Evolutionary conservation across 768 basidiomycete genomes (phyloP).

Genomic region (Phaeotremella skinneri): DNA sequence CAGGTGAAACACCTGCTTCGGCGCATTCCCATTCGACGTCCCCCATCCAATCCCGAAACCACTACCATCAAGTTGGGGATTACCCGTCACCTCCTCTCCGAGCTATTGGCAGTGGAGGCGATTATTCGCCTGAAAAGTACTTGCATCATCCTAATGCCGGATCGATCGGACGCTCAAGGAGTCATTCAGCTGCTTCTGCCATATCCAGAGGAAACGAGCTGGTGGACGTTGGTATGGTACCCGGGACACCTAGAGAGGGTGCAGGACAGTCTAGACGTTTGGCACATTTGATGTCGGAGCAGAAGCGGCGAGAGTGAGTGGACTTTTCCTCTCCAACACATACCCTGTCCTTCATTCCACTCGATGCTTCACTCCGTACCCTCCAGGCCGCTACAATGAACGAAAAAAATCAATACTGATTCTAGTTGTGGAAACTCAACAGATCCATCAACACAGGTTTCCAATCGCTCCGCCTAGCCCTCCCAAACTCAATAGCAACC

Average conservation of each 20-base stretch:
- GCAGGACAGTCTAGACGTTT: conserved; percentile 37
- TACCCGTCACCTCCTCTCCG: background rate
- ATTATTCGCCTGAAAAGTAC: background rate
- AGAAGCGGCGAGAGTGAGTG: conserved; percentile 48
- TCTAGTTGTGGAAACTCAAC: background rate
- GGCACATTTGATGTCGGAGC: conserved; percentile 48
- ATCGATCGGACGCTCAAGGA: background rate
- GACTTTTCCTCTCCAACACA: background rate
- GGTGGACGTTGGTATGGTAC: background rate
- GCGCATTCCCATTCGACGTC: too few species aligned
- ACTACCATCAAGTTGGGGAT: background rate
- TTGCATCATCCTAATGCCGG: background rate
- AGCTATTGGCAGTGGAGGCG: background rate
- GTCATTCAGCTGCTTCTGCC: conserved; percentile 7
- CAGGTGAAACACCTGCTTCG: too few species aligned
- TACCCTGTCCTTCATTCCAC: background rate
- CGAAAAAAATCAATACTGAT: too few species aligned
- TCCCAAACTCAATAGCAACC: conserved; percentile 34
- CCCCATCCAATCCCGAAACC: background rate
- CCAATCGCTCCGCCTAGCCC: conserved; percentile 25
- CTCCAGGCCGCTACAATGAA: too few species aligned
- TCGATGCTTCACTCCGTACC: background rate
- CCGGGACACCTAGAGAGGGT: background rate
- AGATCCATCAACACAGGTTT: conserved; percentile 48
- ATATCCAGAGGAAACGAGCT: conserved; percentile 1